These are phyloP conservation scores for Lagenaria siceraria DNA, from an alignment of 306 rosid species.

Conservation along the genomic window DNA sequence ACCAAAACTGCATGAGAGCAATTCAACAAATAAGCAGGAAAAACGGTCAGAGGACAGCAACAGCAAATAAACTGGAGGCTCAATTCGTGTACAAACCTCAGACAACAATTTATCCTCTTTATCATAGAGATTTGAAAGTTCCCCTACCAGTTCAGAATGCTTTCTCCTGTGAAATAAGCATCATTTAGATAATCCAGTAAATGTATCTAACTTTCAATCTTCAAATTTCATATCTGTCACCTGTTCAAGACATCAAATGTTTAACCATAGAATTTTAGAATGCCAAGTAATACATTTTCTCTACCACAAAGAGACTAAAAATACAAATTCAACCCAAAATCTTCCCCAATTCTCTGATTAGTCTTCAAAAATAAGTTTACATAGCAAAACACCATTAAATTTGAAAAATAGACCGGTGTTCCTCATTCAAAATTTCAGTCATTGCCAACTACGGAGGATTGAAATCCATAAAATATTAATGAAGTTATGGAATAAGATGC, in stretches of 20 bases:
- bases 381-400: not conserved
- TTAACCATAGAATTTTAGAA: not conserved
- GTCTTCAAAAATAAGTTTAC: not conserved
- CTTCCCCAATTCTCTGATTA: not conserved
- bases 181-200: not conserved
- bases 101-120: constrained; percentile 75
- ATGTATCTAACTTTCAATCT: not conserved
- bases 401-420: not conserved
- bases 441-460: not conserved
- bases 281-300: not conserved
- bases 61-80: constrained; percentile 5
- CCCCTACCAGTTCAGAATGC: constrained; percentile 79
- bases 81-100: constrained; percentile 46
- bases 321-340: not conserved
- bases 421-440: not conserved
- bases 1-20: not conserved
- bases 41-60: not conserved
- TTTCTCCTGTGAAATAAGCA: constrained; percentile 56
- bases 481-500: no score
- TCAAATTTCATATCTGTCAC: not conserved
- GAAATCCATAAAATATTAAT: no score
- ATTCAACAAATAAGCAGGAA: not conserved
- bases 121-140: constrained; percentile 74
- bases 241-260: not conserved
- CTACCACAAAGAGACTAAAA: not conserved